phyloP scores from a whole-genome alignment of 179 eudicot species.

The Camellia oleifera region DNA sequence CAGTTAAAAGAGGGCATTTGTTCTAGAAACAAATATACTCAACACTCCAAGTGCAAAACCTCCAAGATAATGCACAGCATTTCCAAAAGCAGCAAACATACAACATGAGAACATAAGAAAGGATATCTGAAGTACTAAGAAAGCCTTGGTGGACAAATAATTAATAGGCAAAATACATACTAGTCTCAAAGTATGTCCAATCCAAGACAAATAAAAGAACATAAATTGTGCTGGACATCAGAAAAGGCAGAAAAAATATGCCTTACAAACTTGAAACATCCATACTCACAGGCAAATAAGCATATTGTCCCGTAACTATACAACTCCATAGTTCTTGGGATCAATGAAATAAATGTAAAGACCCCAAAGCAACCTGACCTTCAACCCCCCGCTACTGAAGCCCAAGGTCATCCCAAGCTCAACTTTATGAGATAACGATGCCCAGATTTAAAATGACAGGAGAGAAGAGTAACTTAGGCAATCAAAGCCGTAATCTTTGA shows the following conservation, averaged over 20 bases:
- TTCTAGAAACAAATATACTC: neutral
- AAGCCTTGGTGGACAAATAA: neutral
- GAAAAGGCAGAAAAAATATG: neutral
- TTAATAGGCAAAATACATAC: neutral
- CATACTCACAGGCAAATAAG: neutral
- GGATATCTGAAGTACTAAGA: neutral
- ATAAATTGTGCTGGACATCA: neutral
- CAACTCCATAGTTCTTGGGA: neutral
- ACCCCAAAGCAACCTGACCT: neutral
- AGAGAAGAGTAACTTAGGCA: no score
- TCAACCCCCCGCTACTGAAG: no score
- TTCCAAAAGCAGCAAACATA: constrained; percentile 1
- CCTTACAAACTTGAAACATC: neutral
- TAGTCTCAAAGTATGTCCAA: neutral
- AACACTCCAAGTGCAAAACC: neutral
- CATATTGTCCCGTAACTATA: neutral
- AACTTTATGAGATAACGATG: no score
- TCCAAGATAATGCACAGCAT: neutral
- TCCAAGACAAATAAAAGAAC: neutral
- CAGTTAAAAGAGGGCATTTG: neutral
- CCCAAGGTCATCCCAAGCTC: no score
- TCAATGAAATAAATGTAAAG: neutral
- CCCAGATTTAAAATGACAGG: no score
- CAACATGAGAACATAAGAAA: constrained; percentile 1
- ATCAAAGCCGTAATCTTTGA: no score